A percentile compares a stretch with the other conserved stretches of the same genome.
Conservation (phyloP, 2,329 filamentous ascomycete genomes). For the Dryadomyces sulphureus region DNA sequence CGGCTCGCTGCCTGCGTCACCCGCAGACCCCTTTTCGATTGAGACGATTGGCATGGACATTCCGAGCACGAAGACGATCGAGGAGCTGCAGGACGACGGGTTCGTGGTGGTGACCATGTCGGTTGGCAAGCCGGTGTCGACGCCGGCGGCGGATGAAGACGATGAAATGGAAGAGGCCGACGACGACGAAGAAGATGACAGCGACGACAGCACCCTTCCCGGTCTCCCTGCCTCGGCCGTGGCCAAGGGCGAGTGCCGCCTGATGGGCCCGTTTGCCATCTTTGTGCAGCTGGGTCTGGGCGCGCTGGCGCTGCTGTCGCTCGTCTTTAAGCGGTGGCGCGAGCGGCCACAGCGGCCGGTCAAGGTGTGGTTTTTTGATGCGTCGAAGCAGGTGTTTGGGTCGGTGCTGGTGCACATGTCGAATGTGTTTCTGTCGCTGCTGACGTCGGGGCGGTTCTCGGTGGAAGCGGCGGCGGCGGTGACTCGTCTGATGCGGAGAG, state of each 20-base stretch:
- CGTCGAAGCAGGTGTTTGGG: slow-evolving; percentile 91
- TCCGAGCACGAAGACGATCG: slow-evolving; percentile 3
- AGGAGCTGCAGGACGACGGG: background rate
- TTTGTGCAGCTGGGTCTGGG: slow-evolving; percentile 81
- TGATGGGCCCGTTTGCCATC: slow-evolving; percentile 83
- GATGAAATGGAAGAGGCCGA: background rate
- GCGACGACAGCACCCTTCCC: background rate
- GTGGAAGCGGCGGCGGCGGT: slow-evolving; percentile 17
- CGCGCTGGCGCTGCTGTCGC: slow-evolving; percentile 62
- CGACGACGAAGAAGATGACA: background rate
- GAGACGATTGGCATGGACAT: slow-evolving; percentile 6
- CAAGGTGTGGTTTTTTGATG: slow-evolving; percentile 97
- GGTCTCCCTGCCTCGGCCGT: slow-evolving; percentile 11
- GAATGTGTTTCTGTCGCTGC: slow-evolving; percentile 92
- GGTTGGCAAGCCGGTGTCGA: background rate
- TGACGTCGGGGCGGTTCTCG: slow-evolving; percentile 73
- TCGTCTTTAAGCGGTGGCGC: slow-evolving; percentile 87
- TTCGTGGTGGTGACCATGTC: background rate
- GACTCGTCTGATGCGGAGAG: slow-evolving; percentile 18
- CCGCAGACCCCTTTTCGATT: slow-evolving; percentile 4
- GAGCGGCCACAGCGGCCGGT: slow-evolving; percentile 83
- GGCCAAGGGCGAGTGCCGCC: slow-evolving; percentile 57
- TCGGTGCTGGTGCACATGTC: slow-evolving; percentile 81
- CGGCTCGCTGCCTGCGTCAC: no score
- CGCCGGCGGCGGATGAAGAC: background rate